These are phyloP conservation scores for Neonectria ditissima DNA, from an alignment of 2,329 filamentous ascomycete genomes.

Conservation along the genomic window DNA sequence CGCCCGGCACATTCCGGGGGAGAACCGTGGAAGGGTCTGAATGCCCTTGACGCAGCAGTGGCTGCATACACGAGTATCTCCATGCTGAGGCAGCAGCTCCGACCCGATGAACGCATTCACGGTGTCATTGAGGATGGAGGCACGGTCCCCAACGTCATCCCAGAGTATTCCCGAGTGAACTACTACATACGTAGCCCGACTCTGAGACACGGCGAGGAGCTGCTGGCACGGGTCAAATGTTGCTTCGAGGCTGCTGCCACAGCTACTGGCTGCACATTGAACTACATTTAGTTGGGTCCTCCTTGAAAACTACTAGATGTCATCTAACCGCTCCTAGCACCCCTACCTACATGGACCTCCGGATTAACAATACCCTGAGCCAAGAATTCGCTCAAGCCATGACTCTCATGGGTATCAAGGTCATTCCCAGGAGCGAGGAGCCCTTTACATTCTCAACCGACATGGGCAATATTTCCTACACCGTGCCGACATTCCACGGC, in stretches of 20 bases:
- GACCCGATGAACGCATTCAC: slow-evolving; percentile 52
- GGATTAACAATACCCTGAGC: slow-evolving; percentile 58
- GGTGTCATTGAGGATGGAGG: slow-evolving; percentile 53
- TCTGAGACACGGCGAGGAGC: slow-evolving; percentile 42
- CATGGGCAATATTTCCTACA: slow-evolving; percentile 64
- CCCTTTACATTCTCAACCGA: slow-evolving; percentile 58
- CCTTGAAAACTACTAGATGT: no score
- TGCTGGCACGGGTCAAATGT: slow-evolving; percentile 48
- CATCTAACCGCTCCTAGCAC: slow-evolving; percentile 35
- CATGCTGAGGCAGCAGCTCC: slow-evolving; percentile 54
- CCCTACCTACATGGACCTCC: slow-evolving; percentile 58
- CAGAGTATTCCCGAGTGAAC: slow-evolving; percentile 53
- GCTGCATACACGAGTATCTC: slow-evolving; percentile 51
- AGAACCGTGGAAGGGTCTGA: slow-evolving; percentile 53
- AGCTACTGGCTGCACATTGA: slow-evolving; percentile 51
- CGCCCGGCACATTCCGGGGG: slow-evolving; percentile 51
- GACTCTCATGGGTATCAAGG: slow-evolving; percentile 51
- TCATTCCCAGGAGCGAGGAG: slow-evolving; percentile 51
- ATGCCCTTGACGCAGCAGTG: slow-evolving; percentile 54
- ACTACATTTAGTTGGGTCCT: slow-evolving; percentile 50
- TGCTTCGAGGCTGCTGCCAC: slow-evolving; percentile 53
- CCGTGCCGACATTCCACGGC: slow-evolving; percentile 61
- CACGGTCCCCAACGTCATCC: slow-evolving; percentile 54
- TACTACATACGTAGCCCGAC: slow-evolving; percentile 54
- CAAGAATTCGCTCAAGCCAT: slow-evolving; percentile 57